phyloP scores from a whole-genome alignment of 257 asterid species.

The Nicotiana tomentosiformis region DNA sequence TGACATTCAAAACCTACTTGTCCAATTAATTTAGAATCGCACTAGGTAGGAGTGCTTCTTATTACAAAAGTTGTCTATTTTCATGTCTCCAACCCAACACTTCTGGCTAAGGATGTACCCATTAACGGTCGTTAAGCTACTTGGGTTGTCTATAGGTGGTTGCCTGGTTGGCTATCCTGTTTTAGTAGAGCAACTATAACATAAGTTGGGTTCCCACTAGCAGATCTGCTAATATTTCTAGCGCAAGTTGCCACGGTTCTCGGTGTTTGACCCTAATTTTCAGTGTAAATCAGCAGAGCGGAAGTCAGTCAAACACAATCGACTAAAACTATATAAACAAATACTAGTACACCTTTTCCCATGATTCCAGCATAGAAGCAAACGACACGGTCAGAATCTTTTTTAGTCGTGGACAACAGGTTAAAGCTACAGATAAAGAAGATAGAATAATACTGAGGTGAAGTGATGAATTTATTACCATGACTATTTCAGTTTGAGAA shows the following conservation, averaged over 20 bases:
- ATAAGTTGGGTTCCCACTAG: not conserved
- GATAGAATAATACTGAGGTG: not conserved
- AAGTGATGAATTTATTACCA: not conserved
- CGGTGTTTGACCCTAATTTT: conserved; percentile 2
- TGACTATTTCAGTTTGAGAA: not conserved
- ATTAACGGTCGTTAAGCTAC: not conserved
- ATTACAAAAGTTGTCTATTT: too few relatives aligned
- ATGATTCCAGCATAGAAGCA: conserved; percentile 2
- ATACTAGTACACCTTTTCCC: not conserved
- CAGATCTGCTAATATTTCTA: not conserved
- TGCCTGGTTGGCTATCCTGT: not conserved
- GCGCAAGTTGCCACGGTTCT: not conserved
- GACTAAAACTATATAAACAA: not conserved
- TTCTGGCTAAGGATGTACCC: not conserved
- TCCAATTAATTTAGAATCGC: not conserved
- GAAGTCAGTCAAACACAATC: not conserved
- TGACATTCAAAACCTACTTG: not conserved
- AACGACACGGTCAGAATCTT: not conserved
- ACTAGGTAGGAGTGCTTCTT: too few relatives aligned
- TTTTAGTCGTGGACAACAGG: not conserved
- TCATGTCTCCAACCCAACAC: too few relatives aligned
- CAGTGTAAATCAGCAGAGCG: not conserved
- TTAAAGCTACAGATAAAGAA: not conserved
- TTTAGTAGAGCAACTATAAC: not conserved
- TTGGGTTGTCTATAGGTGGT: not conserved